phyloP scores from a whole-genome alignment of 176 grass and related monocot species.

The Eremochloa ophiuroides region DNA sequence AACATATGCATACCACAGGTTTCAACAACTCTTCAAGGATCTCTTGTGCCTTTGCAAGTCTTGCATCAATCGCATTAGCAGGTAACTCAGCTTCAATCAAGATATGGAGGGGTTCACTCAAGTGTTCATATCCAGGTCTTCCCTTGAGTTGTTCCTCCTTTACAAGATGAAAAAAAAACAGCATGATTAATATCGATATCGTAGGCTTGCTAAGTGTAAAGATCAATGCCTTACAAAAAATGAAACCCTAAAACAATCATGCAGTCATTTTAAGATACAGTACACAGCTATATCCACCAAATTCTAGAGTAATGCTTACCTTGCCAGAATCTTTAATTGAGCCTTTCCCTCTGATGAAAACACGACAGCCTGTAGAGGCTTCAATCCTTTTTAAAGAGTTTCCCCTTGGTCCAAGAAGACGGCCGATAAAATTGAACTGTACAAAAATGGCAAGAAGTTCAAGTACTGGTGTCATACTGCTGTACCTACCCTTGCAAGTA shows the following conservation, averaged over 20 bases:
- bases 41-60: conserved; percentile 86
- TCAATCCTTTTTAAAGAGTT: conserved; percentile 98
- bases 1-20: conserved; percentile 65
- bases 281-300: not conserved
- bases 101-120: conserved; percentile 92
- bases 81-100: conserved; percentile 96
- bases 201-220: not conserved
- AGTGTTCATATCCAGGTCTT: conserved; percentile 86
- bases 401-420: conserved; percentile 94
- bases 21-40: conserved; percentile 93
- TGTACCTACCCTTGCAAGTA: conserved; percentile 16
- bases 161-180: conserved; percentile 33
- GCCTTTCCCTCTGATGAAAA: conserved; percentile 97
- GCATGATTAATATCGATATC: conserved; percentile 12
- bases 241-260: not conserved
- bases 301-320: conserved; percentile 40
- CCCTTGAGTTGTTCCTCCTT: conserved; percentile 97
- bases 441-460: conserved; percentile 8
- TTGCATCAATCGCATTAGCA: conserved; percentile 75
- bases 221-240: not conserved
- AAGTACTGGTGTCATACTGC: conserved; percentile 20
- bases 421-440: conserved; percentile 98
- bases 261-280: not conserved
- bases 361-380: conserved; percentile 88
- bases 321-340: conserved; percentile 95